phyloP scores from a whole-genome alignment of 306 rosid genomes.

The Inga leiocalycina region DNA sequence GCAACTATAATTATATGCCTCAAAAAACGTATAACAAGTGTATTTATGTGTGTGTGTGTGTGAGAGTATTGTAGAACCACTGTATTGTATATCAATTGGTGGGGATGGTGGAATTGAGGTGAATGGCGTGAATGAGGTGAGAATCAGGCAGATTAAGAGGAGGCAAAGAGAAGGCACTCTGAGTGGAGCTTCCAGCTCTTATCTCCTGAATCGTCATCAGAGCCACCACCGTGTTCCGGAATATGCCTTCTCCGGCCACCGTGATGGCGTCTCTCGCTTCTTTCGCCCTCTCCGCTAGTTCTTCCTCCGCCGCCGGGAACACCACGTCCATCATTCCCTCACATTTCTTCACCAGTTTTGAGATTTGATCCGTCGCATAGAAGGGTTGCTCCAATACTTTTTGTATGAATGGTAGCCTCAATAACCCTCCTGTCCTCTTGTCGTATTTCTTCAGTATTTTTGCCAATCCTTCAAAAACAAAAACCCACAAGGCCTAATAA shows the following conservation, averaged over 20 bases:
- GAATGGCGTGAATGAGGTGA: constrained; percentile 59
- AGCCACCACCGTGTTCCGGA: constrained; percentile 83
- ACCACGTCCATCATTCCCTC: constrained; percentile 72
- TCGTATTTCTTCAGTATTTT: constrained; percentile 91
- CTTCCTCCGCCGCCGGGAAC: constrained; percentile 60
- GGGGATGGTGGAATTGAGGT: constrained; percentile 67
- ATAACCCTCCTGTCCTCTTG: constrained; percentile 74
- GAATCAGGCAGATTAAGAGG: constrained; percentile 75
- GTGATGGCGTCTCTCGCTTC: constrained; percentile 50
- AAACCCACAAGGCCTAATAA: background rate
- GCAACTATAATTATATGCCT: too few species aligned
- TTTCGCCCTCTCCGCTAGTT: constrained; percentile 36
- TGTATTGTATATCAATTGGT: constrained; percentile 9
- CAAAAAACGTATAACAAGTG: too few species aligned
- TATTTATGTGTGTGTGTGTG: background rate
- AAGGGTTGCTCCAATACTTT: constrained; percentile 81
- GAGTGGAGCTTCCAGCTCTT: constrained; percentile 81
- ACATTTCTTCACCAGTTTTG: constrained; percentile 83
- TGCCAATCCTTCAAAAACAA: constrained; percentile 57
- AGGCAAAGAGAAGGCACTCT: constrained; percentile 78
- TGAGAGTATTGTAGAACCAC: background rate
- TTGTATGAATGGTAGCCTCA: constrained; percentile 78
- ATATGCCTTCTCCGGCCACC: constrained; percentile 70
- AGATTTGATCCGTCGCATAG: constrained; percentile 73
- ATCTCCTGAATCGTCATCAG: constrained; percentile 79